These are phyloP conservation scores for Penicillium samsonianum DNA, from an alignment of 495 filamentous ascomycete genomes.

Conservation along the genomic window DNA sequence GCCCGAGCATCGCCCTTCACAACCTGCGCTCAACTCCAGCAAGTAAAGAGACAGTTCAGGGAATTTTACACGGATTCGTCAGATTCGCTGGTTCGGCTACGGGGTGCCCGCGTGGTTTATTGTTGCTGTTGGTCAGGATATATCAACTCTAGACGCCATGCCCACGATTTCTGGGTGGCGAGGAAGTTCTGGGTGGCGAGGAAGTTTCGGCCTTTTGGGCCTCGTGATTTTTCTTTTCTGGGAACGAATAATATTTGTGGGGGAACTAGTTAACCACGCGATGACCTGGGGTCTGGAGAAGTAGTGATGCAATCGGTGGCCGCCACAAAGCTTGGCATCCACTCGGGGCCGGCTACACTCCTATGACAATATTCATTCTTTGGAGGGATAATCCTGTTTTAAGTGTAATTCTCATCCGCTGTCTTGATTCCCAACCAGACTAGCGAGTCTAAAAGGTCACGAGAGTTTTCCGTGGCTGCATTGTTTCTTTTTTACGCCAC, in stretches of 20 bases:
- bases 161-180: slow-evolving; percentile 19
- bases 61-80: slow-evolving; percentile 17
- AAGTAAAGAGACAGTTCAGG: slow-evolving; percentile 21
- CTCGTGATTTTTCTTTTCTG: slow-evolving; percentile 18
- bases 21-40: slow-evolving; percentile 13
- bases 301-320: slow-evolving; percentile 24
- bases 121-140: slow-evolving; percentile 4
- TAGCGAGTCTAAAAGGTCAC: not conserved
- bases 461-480: not conserved
- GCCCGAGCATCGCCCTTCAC: not conserved
- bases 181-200: slow-evolving; percentile 22
- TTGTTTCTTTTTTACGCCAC: not conserved
- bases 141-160: slow-evolving; percentile 19
- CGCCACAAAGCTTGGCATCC: slow-evolving; percentile 17
- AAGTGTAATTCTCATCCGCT: too few species aligned
- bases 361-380: not conserved
- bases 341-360: not conserved
- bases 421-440: not conserved
- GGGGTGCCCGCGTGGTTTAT: slow-evolving; percentile 1
- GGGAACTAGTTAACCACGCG: slow-evolving; percentile 12
- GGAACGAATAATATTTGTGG: not conserved
- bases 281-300: not conserved
- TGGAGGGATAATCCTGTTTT: not conserved
- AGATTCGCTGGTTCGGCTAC: slow-evolving; percentile 4
- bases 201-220: not conserved